Evolutionary conservation across 2,329 filamentous ascomycete species (phyloP).

Genomic region (Hypoxylon sp.): DNA sequence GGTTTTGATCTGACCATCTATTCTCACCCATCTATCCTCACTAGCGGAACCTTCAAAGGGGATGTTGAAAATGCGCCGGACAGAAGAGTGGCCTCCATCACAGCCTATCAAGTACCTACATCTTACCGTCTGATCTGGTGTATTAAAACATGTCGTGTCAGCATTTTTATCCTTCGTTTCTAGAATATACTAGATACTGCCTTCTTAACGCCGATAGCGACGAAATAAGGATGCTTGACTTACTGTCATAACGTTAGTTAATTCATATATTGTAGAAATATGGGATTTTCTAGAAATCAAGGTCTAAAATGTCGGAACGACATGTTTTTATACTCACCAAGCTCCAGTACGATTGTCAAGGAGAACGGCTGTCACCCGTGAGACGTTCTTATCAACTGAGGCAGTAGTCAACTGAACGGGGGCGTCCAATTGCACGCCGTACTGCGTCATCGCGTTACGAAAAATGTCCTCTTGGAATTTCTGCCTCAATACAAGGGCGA

Average conservation of each 20-base stretch:
- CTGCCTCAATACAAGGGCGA: constrained; percentile 68
- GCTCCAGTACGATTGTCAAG: constrained; percentile 13
- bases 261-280: no score
- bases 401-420: constrained; percentile 58
- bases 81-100: constrained; percentile 66
- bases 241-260: no score
- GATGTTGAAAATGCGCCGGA: constrained; percentile 62
- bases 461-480: constrained; percentile 70
- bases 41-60: constrained; percentile 65
- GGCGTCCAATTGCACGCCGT: constrained; percentile 55
- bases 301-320: no score
- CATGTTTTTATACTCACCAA: no score
- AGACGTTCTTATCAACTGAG: constrained; percentile 55
- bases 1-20: constrained; percentile 66
- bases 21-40: constrained; percentile 68
- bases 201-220: no score
- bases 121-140: constrained; percentile 34
- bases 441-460: constrained; percentile 56
- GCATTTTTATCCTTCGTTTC: no score
- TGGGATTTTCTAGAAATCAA: no score
- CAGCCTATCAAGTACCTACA: constrained; percentile 66
- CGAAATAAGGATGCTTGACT: no score
- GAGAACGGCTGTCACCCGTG: constrained; percentile 34
- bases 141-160: no score
- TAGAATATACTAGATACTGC: no score